Evolutionary conservation across 2,329 filamentous ascomycete genomes (phyloP).

Genomic region (Nothopassalora personata): DNA sequence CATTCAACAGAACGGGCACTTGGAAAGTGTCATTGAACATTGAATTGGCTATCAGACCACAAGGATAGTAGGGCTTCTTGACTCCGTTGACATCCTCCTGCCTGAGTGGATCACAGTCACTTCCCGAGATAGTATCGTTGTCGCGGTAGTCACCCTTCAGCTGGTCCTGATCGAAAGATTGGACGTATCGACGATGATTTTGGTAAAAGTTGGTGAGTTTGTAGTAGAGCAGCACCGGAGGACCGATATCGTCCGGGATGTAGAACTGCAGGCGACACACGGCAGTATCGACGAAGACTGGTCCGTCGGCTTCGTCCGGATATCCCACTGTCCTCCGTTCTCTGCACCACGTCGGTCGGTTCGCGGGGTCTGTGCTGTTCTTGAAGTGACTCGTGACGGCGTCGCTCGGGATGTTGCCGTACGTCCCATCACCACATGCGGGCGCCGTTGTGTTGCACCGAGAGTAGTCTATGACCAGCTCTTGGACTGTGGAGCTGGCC

Average conservation of each 20-base stretch:
- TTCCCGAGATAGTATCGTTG: constrained; percentile 56
- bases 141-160: constrained; percentile 66
- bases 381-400: constrained; percentile 69
- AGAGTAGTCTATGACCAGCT: constrained; percentile 87
- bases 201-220: constrained; percentile 97
- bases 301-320: constrained; percentile 9
- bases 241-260: constrained; percentile 70
- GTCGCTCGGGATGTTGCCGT: constrained; percentile 50
- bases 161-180: constrained; percentile 78
- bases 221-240: constrained; percentile 91
- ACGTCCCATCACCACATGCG: constrained; percentile 39
- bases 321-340: constrained; percentile 21
- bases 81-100: constrained; percentile 34
- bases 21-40: constrained; percentile 90
- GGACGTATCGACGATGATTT: constrained; percentile 94
- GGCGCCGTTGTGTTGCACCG: constrained; percentile 56
- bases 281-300: constrained; percentile 34
- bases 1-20: constrained; percentile 58
- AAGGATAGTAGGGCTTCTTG: constrained; percentile 77
- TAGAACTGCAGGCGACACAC: constrained; percentile 71
- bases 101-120: constrained; percentile 69
- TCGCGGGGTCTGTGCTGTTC: constrained; percentile 26
- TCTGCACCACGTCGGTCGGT: constrained; percentile 29
- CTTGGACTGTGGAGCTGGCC: constrained; percentile 80
- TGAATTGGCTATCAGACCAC: constrained; percentile 93